A percentile compares a stretch with the other conserved stretches of the same genome.
phyloP scores from a whole-genome alignment of 1,139 yeast genomes.

The Scheffersomyces parashehatae region DNA sequence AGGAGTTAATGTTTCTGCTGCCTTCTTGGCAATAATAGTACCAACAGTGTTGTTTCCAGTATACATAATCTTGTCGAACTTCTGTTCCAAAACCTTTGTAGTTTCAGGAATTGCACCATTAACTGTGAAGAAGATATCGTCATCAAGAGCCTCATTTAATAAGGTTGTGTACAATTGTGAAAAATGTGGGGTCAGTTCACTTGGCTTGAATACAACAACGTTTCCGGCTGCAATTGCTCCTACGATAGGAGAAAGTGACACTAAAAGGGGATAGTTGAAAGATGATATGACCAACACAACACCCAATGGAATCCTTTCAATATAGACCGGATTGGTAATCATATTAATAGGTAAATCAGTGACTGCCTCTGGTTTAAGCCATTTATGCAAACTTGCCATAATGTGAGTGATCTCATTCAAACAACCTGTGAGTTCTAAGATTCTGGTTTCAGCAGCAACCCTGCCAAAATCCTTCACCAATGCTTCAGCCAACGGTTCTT shows the following conservation, averaged over 20 bases:
- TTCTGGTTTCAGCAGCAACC: constrained; percentile 57
- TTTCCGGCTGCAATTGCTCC: constrained; percentile 92
- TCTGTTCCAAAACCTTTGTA: constrained; percentile 60
- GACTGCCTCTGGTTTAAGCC: constrained; percentile 59
- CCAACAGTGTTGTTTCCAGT: constrained; percentile 86
- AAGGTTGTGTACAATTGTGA: constrained; percentile 56
- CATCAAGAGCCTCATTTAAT: constrained; percentile 54
- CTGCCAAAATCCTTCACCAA: constrained; percentile 68
- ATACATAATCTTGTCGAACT: constrained; percentile 81
- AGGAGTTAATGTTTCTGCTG: constrained; percentile 85
- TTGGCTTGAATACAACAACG: constrained; percentile 75
- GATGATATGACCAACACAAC: constrained; percentile 77
- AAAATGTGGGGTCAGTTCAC: constrained; percentile 71
- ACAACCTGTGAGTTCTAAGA: constrained; percentile 55
- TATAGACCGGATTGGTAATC: constrained; percentile 47
- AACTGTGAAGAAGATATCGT: constrained; percentile 59
- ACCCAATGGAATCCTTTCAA: constrained; percentile 75
- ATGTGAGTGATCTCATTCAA: constrained; percentile 60
- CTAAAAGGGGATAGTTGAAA: constrained; percentile 79
- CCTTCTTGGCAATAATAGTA: constrained; percentile 71
- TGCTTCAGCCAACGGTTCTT: constrained; percentile 56
- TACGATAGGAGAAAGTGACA: constrained; percentile 65
- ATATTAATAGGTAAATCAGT: constrained; percentile 46
- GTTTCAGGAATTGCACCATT: constrained; percentile 78
- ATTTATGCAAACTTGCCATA: constrained; percentile 58